Percentiles rank a stretch among this genome's conserved stretches.
These are phyloP conservation scores for Pelagophyceae sp. DNA, from an alignment of 352 stramenopile species.

Conservation along the genomic window DNA sequence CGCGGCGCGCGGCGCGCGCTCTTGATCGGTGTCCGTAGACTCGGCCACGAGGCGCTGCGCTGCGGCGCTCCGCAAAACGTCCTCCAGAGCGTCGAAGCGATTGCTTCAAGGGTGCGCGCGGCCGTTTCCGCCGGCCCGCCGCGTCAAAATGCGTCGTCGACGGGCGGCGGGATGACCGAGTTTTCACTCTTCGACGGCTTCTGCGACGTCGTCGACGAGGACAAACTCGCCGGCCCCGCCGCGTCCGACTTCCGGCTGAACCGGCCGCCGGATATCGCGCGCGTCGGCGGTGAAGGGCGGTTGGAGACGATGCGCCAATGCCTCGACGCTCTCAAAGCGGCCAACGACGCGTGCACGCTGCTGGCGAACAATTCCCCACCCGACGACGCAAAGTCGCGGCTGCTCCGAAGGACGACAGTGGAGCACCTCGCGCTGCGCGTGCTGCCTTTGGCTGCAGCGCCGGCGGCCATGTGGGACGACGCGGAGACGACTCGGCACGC, in stretches of 20 bases:
- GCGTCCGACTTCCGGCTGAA: background rate
- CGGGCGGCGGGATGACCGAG: background rate
- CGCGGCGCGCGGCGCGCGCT: background rate
- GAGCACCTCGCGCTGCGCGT: background rate
- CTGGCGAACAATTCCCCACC: background rate
- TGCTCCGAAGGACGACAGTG: background rate
- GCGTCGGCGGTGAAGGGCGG: background rate
- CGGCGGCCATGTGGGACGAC: background rate
- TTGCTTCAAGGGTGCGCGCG: too few species aligned
- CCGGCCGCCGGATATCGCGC: background rate
- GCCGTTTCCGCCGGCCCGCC: background rate
- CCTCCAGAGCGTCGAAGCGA: background rate
- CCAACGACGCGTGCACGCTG: background rate
- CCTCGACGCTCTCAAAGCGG: background rate
- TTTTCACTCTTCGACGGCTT: slow-evolving; percentile 7
- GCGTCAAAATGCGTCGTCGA: background rate
- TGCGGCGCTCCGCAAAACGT: background rate
- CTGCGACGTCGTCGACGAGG: slow-evolving; percentile 5
- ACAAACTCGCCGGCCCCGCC: background rate
- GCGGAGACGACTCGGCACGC: background rate
- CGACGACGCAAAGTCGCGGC: background rate
- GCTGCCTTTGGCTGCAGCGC: background rate
- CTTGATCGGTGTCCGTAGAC: background rate
- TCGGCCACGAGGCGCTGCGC: background rate
- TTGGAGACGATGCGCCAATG: background rate